A percentile compares a stretch with the other conserved stretches of the same genome.
phyloP scores from a whole-genome alignment of 108 stramenopile genomes.

The Schizochytrium sp. region DNA sequence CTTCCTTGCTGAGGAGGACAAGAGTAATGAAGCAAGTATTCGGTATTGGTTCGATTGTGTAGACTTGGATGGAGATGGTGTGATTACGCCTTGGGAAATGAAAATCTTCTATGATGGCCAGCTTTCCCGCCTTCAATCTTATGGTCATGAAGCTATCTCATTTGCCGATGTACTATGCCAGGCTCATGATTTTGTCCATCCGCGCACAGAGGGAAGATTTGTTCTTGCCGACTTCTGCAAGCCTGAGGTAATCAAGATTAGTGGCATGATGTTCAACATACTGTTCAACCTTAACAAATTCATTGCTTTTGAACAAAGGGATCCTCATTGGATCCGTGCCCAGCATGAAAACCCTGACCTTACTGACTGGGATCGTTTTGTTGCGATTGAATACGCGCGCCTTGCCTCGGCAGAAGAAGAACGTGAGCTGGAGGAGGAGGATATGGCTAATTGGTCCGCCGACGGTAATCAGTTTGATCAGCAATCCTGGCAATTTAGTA shows the following conservation, averaged over 20 bases:
- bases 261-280: constrained; percentile 95
- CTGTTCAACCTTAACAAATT: constrained; percentile 99
- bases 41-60: constrained; percentile 96
- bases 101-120: constrained; percentile 90
- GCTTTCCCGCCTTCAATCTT: constrained; percentile 92
- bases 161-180: constrained; percentile 98
- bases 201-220: constrained; percentile 72
- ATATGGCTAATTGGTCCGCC: neutral
- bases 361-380: constrained; percentile 96
- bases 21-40: constrained; percentile 89
- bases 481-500: constrained; percentile 10
- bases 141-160: constrained; percentile 95
- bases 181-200: constrained; percentile 95
- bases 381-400: constrained; percentile 91
- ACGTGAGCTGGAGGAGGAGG: constrained; percentile 77
- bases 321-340: constrained; percentile 86
- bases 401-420: constrained; percentile 94
- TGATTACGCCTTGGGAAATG: constrained; percentile 95
- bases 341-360: constrained; percentile 66
- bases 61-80: constrained; percentile 95
- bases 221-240: constrained; percentile 88
- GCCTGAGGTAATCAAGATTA: constrained; percentile 85
- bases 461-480: constrained; percentile 18
- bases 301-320: constrained; percentile 92
- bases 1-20: constrained; percentile 97